phyloP scores from a whole-genome alignment of 257 asterid genomes.

The Solanum stenotomum region DNA sequence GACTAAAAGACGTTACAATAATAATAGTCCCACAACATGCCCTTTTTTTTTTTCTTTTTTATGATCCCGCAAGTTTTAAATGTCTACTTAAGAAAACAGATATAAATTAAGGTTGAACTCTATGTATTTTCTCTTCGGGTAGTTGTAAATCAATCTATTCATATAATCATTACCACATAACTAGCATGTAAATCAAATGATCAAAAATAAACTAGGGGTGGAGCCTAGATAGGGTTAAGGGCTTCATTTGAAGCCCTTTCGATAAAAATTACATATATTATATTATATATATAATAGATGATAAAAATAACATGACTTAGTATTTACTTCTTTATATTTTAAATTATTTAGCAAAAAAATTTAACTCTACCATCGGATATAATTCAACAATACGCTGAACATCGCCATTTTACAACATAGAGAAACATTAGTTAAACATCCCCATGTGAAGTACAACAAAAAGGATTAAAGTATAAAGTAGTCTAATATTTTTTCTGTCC shows the following conservation, averaged over 20 bases:
- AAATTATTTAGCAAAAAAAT: no score
- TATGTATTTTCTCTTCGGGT: neutral
- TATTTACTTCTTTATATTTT: no score
- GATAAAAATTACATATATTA: no score
- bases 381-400: neutral
- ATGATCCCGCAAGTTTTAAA: no score
- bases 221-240: no score
- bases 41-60: neutral
- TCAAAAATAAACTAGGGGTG: no score
- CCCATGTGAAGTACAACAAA: neutral
- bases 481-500: no score
- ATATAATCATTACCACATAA: neutral
- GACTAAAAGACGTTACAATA: neutral
- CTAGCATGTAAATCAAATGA: neutral
- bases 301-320: no score
- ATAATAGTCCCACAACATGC: neutral
- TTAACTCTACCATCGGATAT: neutral
- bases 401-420: neutral
- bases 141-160: neutral
- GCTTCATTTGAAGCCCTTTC: neutral
- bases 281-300: no score
- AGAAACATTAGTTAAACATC: neutral
- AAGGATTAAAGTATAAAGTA: neutral
- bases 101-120: no score
- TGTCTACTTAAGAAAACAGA: neutral